A percentile compares a stretch with the other conserved stretches of the same genome.
phyloP scores from a whole-genome alignment of 2,329 filamentous ascomycete species.

The Rhynchosporium agropyri region DNA sequence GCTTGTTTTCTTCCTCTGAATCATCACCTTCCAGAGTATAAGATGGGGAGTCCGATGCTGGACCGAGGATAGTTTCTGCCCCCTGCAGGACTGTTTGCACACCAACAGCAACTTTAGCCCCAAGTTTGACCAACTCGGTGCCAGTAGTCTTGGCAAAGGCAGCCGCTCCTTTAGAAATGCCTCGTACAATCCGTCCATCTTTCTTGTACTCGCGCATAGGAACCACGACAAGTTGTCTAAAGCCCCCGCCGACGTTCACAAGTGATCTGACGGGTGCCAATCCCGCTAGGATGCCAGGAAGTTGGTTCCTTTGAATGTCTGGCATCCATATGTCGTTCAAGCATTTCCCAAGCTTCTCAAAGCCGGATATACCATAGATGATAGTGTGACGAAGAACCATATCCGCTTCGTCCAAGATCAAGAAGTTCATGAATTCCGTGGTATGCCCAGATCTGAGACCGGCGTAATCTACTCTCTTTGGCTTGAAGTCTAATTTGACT shows the following conservation, averaged over 20 bases:
- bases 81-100: slow-evolving; percentile 92
- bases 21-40: slow-evolving; percentile 55
- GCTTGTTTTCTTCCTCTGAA: slow-evolving; percentile 72
- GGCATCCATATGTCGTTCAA: slow-evolving; percentile 97
- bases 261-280: slow-evolving; percentile 87
- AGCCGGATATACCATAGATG: slow-evolving; percentile 87
- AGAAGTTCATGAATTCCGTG: slow-evolving; percentile 98
- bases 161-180: slow-evolving; percentile 85
- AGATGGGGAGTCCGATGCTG: slow-evolving; percentile 44
- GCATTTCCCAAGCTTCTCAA: slow-evolving; percentile 85
- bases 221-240: slow-evolving; percentile 84
- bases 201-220: slow-evolving; percentile 92
- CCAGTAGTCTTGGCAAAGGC: slow-evolving; percentile 93
- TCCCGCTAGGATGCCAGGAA: slow-evolving; percentile 85
- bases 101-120: slow-evolving; percentile 91
- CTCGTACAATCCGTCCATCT: slow-evolving; percentile 88
- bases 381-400: slow-evolving; percentile 88
- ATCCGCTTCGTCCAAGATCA: slow-evolving; percentile 85
- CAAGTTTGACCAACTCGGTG: slow-evolving; percentile 89
- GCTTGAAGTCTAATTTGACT: slow-evolving; percentile 93
- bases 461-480: slow-evolving; percentile 95
- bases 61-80: slow-evolving; percentile 76
- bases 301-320: slow-evolving; percentile 85
- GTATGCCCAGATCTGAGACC: slow-evolving; percentile 91
- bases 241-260: slow-evolving; percentile 86